phyloP scores from a whole-genome alignment of 768 basidiomycete species.

The Podaxis rugospora region DNA sequence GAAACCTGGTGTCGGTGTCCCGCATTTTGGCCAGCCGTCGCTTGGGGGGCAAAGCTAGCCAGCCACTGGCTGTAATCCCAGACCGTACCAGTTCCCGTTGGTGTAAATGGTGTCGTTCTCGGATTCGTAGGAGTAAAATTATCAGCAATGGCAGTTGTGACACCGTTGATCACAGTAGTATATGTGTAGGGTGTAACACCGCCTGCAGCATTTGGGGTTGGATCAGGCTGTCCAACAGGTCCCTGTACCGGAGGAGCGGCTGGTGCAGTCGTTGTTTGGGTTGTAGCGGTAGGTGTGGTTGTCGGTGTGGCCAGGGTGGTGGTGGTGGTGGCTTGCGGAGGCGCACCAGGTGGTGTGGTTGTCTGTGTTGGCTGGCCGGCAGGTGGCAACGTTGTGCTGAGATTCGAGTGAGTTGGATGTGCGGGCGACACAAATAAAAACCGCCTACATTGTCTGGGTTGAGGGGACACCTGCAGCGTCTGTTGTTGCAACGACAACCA shows the following conservation, averaged over 20 bases:
- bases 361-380: slow-evolving; percentile 16
- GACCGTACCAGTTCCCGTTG: slow-evolving; percentile 28
- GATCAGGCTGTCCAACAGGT: slow-evolving; percentile 52
- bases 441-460: slow-evolving; percentile 40
- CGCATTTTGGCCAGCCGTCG: background rate
- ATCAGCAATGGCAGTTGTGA: slow-evolving; percentile 27
- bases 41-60: slow-evolving; percentile 7
- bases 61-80: slow-evolving; percentile 12
- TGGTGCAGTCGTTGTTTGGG: background rate
- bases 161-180: slow-evolving; percentile 41
- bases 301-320: slow-evolving; percentile 17
- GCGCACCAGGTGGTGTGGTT: slow-evolving; percentile 19
- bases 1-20: background rate
- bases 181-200: slow-evolving; percentile 48
- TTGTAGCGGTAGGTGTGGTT: slow-evolving; percentile 18
- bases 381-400: slow-evolving; percentile 21
- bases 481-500: slow-evolving; percentile 44
- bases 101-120: slow-evolving; percentile 20
- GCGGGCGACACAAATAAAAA: background rate
- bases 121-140: slow-evolving; percentile 38
- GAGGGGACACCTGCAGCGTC: slow-evolving; percentile 33
- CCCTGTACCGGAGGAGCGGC: slow-evolving; percentile 26
- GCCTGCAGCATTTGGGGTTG: slow-evolving; percentile 33
- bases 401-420: background rate
- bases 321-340: slow-evolving; percentile 16